phyloP scores from a whole-genome alignment of 371 early-diverging fungal genomes.

The Choanephora cucurbitarum region DNA sequence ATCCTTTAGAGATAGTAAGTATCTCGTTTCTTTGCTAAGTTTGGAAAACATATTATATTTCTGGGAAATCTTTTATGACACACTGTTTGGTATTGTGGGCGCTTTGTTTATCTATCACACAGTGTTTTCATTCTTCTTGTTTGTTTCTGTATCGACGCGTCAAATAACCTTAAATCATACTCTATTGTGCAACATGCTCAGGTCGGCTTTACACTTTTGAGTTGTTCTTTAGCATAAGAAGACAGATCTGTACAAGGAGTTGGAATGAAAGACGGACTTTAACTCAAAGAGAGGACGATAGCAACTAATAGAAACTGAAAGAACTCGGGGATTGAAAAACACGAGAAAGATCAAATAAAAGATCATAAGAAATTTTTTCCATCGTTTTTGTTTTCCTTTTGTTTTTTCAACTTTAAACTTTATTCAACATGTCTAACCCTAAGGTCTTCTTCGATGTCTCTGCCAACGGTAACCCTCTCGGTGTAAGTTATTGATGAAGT shows the following conservation, averaged over 20 bases:
- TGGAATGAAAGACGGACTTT: no score
- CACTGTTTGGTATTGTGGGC: no score
- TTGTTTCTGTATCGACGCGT: no score
- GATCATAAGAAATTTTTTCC: conserved; percentile 4
- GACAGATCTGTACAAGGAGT: no score
- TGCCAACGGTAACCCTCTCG: conserved; percentile 53
- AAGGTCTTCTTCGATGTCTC: conserved; percentile 64
- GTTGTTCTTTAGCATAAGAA: no score
- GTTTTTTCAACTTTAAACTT: conserved; percentile 8
- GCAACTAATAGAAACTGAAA: conserved; percentile 11
- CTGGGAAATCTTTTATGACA: no score
- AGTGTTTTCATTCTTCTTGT: no score
- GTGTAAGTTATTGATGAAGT: conserved; percentile 42
- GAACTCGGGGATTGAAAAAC: conserved; percentile 5
- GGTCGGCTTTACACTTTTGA: background rate
- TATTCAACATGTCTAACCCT: conserved; percentile 26
- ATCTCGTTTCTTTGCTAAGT: no score
- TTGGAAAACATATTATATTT: no score
- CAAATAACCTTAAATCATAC: no score
- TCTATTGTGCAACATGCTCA: background rate
- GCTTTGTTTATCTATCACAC: no score
- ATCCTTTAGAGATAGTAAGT: no score
- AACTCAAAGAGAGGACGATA: background rate
- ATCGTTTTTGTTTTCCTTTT: conserved; percentile 1
- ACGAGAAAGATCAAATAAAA: background rate